Conservation (phyloP, 2,329 filamentous ascomycete species). For the Nemania sp. region DNA sequence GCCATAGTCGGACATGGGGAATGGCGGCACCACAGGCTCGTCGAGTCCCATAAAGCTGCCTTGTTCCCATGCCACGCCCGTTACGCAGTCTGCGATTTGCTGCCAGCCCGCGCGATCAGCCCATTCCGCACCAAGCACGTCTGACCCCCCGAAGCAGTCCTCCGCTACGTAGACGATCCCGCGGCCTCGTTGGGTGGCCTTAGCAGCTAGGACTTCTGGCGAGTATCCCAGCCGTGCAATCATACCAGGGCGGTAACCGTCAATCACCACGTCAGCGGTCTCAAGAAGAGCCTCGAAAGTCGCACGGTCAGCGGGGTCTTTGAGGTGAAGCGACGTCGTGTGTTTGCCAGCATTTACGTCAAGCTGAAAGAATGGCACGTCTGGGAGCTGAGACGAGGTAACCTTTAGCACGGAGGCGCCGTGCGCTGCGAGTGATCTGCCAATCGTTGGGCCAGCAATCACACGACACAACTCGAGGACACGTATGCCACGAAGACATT, state of each 20-base stretch:
- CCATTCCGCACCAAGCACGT: slow-evolving; percentile 64
- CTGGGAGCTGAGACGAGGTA: slow-evolving; percentile 74
- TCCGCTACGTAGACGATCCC: slow-evolving; percentile 77
- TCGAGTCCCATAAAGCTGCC: slow-evolving; percentile 56
- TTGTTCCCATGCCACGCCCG: slow-evolving; percentile 54
- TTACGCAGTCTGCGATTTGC: slow-evolving; percentile 55
- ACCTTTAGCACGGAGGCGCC: slow-evolving; percentile 80
- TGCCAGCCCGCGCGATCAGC: slow-evolving; percentile 74
- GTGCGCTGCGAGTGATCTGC: slow-evolving; percentile 78
- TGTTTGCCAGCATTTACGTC: slow-evolving; percentile 80
- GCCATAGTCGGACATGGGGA: slow-evolving; percentile 67
- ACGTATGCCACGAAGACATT: slow-evolving; percentile 70
- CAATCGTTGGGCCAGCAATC: slow-evolving; percentile 80
- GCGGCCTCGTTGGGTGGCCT: slow-evolving; percentile 66
- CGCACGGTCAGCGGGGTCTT: slow-evolving; percentile 62
- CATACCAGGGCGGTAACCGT: slow-evolving; percentile 77
- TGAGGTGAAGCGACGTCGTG: slow-evolving; percentile 72
- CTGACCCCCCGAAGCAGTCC: slow-evolving; percentile 76
- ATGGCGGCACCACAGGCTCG: slow-evolving; percentile 74
- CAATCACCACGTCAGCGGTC: slow-evolving; percentile 74
- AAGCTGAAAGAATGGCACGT: slow-evolving; percentile 78
- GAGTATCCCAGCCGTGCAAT: slow-evolving; percentile 74
- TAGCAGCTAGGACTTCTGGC: slow-evolving; percentile 62
- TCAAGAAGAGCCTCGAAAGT: slow-evolving; percentile 70
- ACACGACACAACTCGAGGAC: slow-evolving; percentile 81